Percentiles rank a stretch among this genome's conserved stretches.
These are phyloP conservation scores for Posidonia australis DNA, from an alignment of 106 monocot genomes.

Conservation along the genomic window DNA sequence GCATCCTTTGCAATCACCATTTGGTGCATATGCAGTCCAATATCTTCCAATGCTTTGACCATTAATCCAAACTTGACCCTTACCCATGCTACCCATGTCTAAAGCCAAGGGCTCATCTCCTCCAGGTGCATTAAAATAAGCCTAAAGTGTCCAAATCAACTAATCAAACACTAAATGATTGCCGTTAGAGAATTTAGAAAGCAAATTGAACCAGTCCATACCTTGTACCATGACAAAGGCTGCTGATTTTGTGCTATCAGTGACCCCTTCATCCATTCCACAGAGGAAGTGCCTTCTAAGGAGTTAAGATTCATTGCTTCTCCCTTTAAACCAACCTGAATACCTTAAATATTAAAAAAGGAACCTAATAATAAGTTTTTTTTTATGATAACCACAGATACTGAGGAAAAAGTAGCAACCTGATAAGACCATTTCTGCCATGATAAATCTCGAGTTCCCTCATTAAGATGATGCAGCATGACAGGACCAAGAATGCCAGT, in stretches of 20 bases:
- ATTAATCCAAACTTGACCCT: constrained; percentile 94
- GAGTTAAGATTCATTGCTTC: constrained; percentile 88
- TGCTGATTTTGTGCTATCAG: constrained; percentile 48
- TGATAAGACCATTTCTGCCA: constrained; percentile 97
- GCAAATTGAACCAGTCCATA: constrained; percentile 19
- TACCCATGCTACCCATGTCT: constrained; percentile 97
- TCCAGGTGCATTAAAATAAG: constrained; percentile 77
- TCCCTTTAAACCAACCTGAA: constrained; percentile 73
- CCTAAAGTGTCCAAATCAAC: constrained; percentile 25
- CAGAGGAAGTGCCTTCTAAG: constrained; percentile 59
- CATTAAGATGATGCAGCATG: constrained; percentile 61
- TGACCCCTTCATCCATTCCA: constrained; percentile 84
- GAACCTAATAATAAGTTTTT: neutral
- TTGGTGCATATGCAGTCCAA: constrained; percentile 59
- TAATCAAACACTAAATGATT: neutral
- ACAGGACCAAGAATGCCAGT: constrained; percentile 93
- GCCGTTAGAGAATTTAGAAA: neutral
- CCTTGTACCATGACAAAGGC: constrained; percentile 84
- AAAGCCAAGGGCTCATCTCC: constrained; percentile 87
- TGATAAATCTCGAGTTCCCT: constrained; percentile 76
- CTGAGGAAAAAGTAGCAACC: constrained; percentile 23
- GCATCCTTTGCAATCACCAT: constrained; percentile 56
- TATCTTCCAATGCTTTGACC: constrained; percentile 91
- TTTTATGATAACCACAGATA: neutral
- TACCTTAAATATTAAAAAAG: neutral